phyloP scores from a whole-genome alignment of 2,329 filamentous ascomycete species.

The Thermoascus crustaceus region DNA sequence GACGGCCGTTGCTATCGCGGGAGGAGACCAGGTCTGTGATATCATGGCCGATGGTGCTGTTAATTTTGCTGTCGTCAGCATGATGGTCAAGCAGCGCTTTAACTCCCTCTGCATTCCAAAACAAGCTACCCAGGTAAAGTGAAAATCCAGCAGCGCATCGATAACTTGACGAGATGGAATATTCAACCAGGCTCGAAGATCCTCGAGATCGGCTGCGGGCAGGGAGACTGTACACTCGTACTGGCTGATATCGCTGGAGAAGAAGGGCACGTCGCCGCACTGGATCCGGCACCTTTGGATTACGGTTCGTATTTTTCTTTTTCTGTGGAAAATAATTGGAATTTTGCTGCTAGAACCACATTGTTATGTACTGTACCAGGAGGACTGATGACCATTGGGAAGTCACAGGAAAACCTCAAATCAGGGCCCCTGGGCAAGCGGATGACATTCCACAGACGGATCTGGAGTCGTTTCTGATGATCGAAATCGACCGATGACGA shows the following conservation, averaged over 20 bases:
- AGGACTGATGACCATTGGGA: too few species aligned
- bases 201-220: slow-evolving; percentile 53
- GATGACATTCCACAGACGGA: too few species aligned
- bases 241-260: slow-evolving; percentile 43
- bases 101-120: slow-evolving; percentile 4
- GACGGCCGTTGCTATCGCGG: slow-evolving; percentile 7
- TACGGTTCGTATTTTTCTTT: slow-evolving; percentile 33
- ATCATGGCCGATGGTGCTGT: too few species aligned
- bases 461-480: too few species aligned
- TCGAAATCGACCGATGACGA: too few species aligned
- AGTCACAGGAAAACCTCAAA: too few species aligned
- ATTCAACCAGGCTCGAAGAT: slow-evolving; percentile 35
- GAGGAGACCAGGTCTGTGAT: slow-evolving; percentile 9
- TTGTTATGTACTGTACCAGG: too few species aligned
- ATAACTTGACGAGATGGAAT: slow-evolving; percentile 1
- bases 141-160: not conserved
- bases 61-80: not conserved
- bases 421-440: too few species aligned
- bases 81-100: slow-evolving; percentile 4
- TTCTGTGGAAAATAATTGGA: slow-evolving; percentile 36
- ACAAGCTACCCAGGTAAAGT: slow-evolving; percentile 3
- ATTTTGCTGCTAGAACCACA: too few species aligned
- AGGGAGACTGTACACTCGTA: slow-evolving; percentile 49
- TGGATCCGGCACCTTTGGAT: slow-evolving; percentile 45
- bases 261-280: slow-evolving; percentile 40